These are phyloP conservation scores for Nephelium lappaceum DNA, from an alignment of 345 rosid species.

Conservation along the genomic window DNA sequence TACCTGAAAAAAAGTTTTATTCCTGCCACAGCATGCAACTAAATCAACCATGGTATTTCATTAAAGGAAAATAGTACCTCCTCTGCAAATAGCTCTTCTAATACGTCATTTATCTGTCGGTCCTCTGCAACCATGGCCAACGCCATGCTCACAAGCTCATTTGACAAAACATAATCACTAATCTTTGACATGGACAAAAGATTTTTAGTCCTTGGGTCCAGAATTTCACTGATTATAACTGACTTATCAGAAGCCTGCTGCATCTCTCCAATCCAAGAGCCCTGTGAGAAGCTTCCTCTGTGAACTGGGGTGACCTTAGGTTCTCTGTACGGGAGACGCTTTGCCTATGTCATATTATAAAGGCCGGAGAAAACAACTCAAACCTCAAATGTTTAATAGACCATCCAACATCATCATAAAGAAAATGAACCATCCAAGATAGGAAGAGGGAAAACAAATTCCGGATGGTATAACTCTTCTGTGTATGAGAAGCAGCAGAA, in stretches of 20 bases:
- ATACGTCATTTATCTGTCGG: constrained; percentile 64
- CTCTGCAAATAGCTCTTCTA: constrained; percentile 77
- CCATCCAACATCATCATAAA: neutral
- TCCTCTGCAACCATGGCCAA: constrained; percentile 87
- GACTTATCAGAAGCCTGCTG: constrained; percentile 76
- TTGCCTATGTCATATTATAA: constrained; percentile 50
- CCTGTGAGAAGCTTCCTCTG: constrained; percentile 56
- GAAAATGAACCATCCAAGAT: neutral
- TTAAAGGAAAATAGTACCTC: constrained; percentile 47
- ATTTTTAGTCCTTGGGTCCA: constrained; percentile 75
- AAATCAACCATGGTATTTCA: constrained; percentile 4
- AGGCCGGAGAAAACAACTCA: neutral
- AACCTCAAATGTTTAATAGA: neutral
- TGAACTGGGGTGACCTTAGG: constrained; percentile 36
- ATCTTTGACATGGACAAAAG: constrained; percentile 68
- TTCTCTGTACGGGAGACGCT: constrained; percentile 65
- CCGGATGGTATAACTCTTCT: neutral
- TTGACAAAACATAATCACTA: constrained; percentile 73
- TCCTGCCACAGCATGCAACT: neutral
- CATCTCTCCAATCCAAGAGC: constrained; percentile 83
- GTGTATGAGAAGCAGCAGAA: neutral
- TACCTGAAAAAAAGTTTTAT: neutral
- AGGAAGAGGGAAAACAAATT: no score
- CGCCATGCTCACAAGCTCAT: constrained; percentile 85
- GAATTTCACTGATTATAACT: constrained; percentile 72